Evolutionary conservation across 352 stramenopile species (phyloP), one percentile per base, ranked within the genome.

Genomic region (Phytophthora citrophthora): DNA sequence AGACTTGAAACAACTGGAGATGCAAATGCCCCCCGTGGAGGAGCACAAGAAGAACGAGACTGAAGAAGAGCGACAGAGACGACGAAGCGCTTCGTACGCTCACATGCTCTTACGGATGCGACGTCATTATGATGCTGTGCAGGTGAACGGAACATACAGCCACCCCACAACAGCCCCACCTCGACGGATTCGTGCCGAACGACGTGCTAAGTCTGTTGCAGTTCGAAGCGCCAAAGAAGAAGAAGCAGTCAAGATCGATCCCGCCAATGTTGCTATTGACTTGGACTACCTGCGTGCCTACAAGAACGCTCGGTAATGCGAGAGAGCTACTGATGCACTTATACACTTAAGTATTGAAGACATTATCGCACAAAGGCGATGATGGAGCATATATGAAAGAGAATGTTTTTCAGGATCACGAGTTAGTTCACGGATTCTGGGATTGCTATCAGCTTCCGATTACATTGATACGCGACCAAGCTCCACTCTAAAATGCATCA

Each of bases 91-190:
- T 4, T 70, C 53, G 8, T 73, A 76, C 31, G 51, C 64, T 5
- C 47, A 61, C 15, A 72, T 76, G 68, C 45, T 76, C 7, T 26
- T 64, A 18, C 58, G 64, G 7, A 76, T 76, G 68, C 48, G 59
- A 23, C 57, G 40, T 3, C 64, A 76, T 44, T 76, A 76, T 36
- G 56, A 65, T 40, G 27, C 51, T 7, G 63, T 76, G 15, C 68
- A 76, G 27, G 41, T 62, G 43, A 65, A 72, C 48, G 56, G 68
- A 40, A 47, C 18, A 13, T 23, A 58, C 23, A n/a, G 40, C 29
- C 51, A 26, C 10, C 57, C 68, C 10, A 48, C 50, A 39, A 64
- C 68, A 15, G 68, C 44, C 11, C 62, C 63, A 23, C 68, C 68
- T n/a, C 58, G 68, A 36, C 39, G 68, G 20, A 52, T 65, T 38